Evolutionary conservation across 225 moss, liverwort and hornwort genomes (phyloP).

Genomic region (Sphagnum contortum): DNA sequence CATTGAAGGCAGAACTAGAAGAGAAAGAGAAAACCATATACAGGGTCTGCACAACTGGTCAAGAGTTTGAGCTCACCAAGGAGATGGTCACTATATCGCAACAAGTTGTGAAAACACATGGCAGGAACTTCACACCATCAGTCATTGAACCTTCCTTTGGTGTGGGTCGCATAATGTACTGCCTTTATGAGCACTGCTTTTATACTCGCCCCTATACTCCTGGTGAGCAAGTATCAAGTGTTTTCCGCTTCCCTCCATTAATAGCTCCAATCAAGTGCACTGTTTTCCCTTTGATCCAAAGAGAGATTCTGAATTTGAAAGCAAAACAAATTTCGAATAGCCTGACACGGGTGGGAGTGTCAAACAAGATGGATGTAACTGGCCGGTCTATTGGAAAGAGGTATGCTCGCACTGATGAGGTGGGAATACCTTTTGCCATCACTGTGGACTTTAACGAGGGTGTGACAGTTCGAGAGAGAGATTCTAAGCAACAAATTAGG

Average conservation of each 20-base stretch:
- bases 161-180: constrained; percentile 89
- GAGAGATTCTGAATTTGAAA: constrained; percentile 47
- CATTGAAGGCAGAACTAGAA: constrained; percentile 62
- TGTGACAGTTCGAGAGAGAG: constrained; percentile 81
- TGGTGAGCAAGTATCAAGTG: constrained; percentile 59
- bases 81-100: constrained; percentile 72
- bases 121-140: constrained; percentile 71
- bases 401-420: constrained; percentile 87
- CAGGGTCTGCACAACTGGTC: constrained; percentile 58
- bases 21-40: constrained; percentile 52
- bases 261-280: constrained; percentile 93
- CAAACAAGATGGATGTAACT: constrained; percentile 80
- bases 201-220: constrained; percentile 63
- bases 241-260: constrained; percentile 66
- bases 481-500: constrained; percentile 76
- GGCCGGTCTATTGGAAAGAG: constrained; percentile 82
- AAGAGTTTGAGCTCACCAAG: constrained; percentile 70
- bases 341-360: constrained; percentile 65
- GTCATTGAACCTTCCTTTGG: constrained; percentile 98
- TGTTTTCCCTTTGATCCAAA: constrained; percentile 69
- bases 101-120: constrained; percentile 29
- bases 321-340: constrained; percentile 38
- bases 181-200: constrained; percentile 87
- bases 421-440: constrained; percentile 91
- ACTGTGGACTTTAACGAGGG: constrained; percentile 51